Evolutionary conservation across 352 stramenopile species (phyloP), one percentile per base, ranked within the genome.

Genomic region (Nannochloropsis limnetica): DNA sequence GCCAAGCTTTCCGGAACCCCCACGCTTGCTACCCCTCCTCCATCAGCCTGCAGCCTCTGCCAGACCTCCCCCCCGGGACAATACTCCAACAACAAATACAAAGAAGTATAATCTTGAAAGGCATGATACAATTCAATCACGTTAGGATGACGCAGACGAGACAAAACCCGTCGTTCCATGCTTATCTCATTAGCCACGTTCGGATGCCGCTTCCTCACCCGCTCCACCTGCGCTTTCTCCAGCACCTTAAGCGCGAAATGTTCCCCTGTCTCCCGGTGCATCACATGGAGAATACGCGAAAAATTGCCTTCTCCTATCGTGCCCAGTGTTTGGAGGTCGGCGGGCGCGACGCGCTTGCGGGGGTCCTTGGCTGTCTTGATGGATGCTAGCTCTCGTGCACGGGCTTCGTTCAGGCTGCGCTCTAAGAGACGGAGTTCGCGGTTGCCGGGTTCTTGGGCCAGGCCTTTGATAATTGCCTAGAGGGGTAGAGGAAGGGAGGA

Each of bases 171-270:
- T 86, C 96, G 94, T 89, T 99, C 96, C 95, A 98, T 98, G 69
- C 94, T 89, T 84, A 98, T 97, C 89, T 99, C 96, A 88, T 99
- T 99, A 87, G 96, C 95, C 11, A 99, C 95, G 86, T 99, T 98
- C 49, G 93, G 92, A 88, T 99, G 96, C 82, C 96, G 93, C 49
- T 93, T 86, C 83, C 91, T 91, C 79, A 96, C 86, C 2, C 91
- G 89, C 82, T 93, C 93, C 45, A 95, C 90, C 81, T 91, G 90
- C 83, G 92, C 87, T 86, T 95, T 95, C 83, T 96, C 92, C 29
- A 89, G 95, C 49, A 97, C 91, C 88, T 99, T 99, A 31, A 99
- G 88, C 0, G 96, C 96, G 88, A 98, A 99, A 25, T 81, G 83
- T 87, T 98, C 93, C 31, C 89, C 84, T 5, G 94, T 97, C 0